Evolutionary conservation across 2,329 filamentous ascomycete genomes (phyloP).

Genomic region (Scedosporium dehoogii): DNA sequence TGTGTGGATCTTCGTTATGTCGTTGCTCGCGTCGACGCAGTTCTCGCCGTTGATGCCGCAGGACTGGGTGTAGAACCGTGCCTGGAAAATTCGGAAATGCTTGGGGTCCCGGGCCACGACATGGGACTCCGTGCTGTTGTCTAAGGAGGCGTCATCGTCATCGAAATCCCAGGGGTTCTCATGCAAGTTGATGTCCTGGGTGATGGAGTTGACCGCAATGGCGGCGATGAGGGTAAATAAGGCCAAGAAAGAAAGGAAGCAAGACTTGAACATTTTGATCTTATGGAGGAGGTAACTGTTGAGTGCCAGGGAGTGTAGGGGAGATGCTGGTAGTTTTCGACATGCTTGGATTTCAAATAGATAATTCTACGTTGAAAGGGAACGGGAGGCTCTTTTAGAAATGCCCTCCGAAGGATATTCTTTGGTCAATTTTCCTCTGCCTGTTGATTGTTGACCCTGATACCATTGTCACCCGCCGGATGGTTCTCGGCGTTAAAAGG

Average conservation of each 20-base stretch:
- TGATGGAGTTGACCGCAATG: neutral
- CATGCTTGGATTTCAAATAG: too few species aligned
- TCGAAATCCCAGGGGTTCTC: neutral
- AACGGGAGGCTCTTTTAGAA: too few species aligned
- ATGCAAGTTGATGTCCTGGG: neutral
- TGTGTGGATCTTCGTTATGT: neutral
- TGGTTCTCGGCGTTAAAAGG: too few species aligned
- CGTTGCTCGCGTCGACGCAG: neutral
- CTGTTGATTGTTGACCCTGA: too few species aligned
- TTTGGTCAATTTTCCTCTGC: too few species aligned
- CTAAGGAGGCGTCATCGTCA: neutral
- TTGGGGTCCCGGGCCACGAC: neutral
- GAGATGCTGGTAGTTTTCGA: too few species aligned
- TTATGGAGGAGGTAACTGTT: neutral
- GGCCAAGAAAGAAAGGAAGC: neutral
- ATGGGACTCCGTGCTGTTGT: neutral
- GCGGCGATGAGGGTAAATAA: neutral
- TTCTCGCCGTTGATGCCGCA: neutral
- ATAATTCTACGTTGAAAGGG: too few species aligned
- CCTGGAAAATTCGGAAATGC: neutral
- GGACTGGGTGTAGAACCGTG: neutral
- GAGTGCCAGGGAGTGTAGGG: too few species aligned
- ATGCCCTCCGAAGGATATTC: too few species aligned
- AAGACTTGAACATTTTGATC: neutral
- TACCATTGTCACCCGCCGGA: too few species aligned